Conservation (phyloP, 176 grass and related monocot genomes). For the Aechmea fasciata region DNA sequence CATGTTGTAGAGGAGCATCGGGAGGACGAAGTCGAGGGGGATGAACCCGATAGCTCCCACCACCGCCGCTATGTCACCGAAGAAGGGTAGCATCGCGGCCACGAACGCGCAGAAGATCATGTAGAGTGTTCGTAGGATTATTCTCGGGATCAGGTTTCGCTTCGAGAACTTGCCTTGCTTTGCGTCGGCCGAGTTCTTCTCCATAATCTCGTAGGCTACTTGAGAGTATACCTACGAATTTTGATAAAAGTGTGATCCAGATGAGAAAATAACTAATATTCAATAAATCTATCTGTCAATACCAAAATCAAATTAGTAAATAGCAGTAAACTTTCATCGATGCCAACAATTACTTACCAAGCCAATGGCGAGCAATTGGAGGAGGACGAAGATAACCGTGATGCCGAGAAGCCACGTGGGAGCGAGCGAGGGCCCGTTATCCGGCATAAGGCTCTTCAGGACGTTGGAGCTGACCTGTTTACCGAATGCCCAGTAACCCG, state of each 20-base stretch:
- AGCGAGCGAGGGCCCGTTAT: conserved; percentile 53
- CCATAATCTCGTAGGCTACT: conserved; percentile 82
- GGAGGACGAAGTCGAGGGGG: conserved; percentile 82
- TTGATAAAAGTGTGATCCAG: background rate
- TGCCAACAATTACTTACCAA: conserved; percentile 29
- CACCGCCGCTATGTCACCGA: conserved; percentile 67
- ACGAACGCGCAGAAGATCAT: conserved; percentile 50
- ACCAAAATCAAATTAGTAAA: background rate
- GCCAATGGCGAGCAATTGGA: conserved; percentile 84
- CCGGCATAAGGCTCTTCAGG: conserved; percentile 72
- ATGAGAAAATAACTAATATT: too few species aligned
- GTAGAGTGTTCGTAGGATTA: conserved; percentile 59
- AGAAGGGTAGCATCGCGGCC: conserved; percentile 86
- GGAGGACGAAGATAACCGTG: conserved; percentile 62
- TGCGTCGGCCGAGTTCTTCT: conserved; percentile 58
- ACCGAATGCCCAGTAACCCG: conserved; percentile 89
- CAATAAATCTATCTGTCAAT: too few species aligned
- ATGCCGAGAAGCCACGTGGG: conserved; percentile 81
- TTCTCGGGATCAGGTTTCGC: conserved; percentile 54
- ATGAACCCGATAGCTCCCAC: conserved; percentile 76
- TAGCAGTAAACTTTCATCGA: background rate
- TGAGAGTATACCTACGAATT: conserved; percentile 58
- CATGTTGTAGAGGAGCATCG: conserved; percentile 81
- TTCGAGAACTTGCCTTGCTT: conserved; percentile 43
- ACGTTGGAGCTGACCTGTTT: conserved; percentile 71